phyloP scores from a whole-genome alignment of 2,329 filamentous ascomycete species.

The Aureobasidium sp. region DNA sequence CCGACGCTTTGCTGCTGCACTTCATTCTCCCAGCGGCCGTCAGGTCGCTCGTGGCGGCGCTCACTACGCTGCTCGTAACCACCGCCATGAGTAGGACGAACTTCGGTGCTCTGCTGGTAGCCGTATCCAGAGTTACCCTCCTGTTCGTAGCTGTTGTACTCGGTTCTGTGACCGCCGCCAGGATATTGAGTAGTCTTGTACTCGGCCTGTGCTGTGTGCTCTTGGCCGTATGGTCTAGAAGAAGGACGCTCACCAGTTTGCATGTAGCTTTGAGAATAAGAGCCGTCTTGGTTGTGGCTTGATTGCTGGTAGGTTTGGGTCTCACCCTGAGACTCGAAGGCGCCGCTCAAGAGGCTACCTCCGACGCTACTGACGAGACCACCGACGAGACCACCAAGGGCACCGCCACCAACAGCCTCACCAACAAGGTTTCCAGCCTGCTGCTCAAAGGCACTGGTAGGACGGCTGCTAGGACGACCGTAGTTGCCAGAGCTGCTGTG shows the following conservation, averaged over 20 bases:
- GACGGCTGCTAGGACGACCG: conserved; percentile 34
- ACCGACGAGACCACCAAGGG: conserved; percentile 61
- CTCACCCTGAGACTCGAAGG: conserved; percentile 39
- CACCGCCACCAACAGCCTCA: conserved; percentile 54
- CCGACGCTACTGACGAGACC: conserved; percentile 52
- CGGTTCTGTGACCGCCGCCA: conserved; percentile 48
- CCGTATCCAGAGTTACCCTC: conserved; percentile 40
- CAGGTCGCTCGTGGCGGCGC: conserved; percentile 38
- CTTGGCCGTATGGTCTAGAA: conserved; percentile 20
- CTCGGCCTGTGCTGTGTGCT: conserved; percentile 53
- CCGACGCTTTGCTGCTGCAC: conserved; percentile 24
- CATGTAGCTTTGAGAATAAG: conserved; percentile 51
- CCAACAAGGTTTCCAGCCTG: conserved; percentile 45
- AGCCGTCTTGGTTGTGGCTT: conserved; percentile 50
- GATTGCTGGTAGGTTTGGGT: conserved; percentile 45
- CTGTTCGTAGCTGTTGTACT: conserved; percentile 54
- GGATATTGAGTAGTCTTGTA: conserved; percentile 50
- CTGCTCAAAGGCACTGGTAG: conserved; percentile 17
- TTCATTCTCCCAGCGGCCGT: conserved; percentile 33
- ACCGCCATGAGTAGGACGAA: conserved; percentile 42
- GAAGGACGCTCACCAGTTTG: conserved; percentile 47
- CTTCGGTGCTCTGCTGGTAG: conserved; percentile 51
- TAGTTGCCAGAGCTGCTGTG: conserved; percentile 8
- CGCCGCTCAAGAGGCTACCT: conserved; percentile 55
- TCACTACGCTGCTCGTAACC: conserved; percentile 53